Conservation (phyloP, 139 green algal genomes). For the Yamagishiella unicocca region DNA sequence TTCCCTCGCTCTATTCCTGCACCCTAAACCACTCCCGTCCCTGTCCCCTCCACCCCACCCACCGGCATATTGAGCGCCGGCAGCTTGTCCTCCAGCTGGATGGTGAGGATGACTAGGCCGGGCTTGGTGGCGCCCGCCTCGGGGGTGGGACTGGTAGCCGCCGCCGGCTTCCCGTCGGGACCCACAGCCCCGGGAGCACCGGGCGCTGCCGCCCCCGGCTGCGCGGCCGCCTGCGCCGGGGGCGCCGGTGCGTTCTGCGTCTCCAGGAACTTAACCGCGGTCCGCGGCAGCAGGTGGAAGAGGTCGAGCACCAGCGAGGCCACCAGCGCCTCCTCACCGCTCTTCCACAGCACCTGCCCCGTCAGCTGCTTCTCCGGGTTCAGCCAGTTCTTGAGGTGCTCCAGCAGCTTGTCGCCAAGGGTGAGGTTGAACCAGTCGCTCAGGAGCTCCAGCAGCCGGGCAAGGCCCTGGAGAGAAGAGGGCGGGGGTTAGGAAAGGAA, state of each 20-base stretch:
- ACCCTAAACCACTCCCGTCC: no score
- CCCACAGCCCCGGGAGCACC: not conserved
- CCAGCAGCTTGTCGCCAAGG: conserved; percentile 95
- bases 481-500: not conserved
- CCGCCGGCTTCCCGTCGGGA: not conserved
- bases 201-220: not conserved
- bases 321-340: conserved; percentile 89
- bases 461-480: conserved; percentile 66
- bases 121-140: conserved; percentile 51
- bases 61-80: conserved; percentile 20
- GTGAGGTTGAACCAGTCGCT: conserved; percentile 94
- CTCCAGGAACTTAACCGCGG: conserved; percentile 92
- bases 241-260: conserved; percentile 55
- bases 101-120: conserved; percentile 93
- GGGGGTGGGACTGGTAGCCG: not conserved
- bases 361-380: conserved; percentile 75
- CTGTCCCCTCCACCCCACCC: not conserved
- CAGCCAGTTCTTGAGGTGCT: conserved; percentile 95
- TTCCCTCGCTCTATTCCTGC: no score
- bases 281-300: conserved; percentile 93
- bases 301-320: conserved; percentile 93
- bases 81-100: conserved; percentile 92
- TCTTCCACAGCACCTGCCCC: conserved; percentile 43
- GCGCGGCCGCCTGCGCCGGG: not conserved
- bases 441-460: conserved; percentile 87